phyloP scores from a whole-genome alignment of 768 basidiomycete species.

The Russula earlei region DNA sequence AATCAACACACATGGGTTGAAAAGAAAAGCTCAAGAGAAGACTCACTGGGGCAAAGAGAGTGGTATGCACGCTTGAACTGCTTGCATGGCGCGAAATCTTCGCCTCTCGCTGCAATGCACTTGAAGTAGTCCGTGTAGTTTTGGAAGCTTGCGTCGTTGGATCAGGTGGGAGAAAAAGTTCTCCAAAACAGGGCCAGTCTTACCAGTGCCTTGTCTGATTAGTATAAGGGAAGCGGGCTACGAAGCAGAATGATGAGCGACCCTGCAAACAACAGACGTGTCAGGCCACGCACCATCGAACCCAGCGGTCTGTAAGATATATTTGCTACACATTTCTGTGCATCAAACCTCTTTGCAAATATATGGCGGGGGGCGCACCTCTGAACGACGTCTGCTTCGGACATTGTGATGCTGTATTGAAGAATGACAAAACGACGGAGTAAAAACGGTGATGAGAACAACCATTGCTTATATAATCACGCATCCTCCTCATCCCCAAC shows the following conservation, averaged over 20 bases:
- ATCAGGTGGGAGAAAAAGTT: background rate
- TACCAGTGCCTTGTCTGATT: constrained; percentile 98
- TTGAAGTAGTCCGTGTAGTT: constrained; percentile 99
- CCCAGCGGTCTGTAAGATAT: constrained; percentile 85
- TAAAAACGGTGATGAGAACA: background rate
- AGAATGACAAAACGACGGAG: constrained; percentile 28
- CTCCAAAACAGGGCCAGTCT: constrained; percentile 19
- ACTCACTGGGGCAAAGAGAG: constrained; percentile 95
- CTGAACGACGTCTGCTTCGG: constrained; percentile 40
- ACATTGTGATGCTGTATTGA: constrained; percentile 41
- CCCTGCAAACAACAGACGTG: background rate
- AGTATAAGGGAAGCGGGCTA: constrained; percentile 82
- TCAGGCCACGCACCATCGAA: constrained; percentile 63
- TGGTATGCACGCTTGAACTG: constrained; percentile 95
- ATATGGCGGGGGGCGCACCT: constrained; percentile 34
- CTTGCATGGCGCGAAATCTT: constrained; percentile 97
- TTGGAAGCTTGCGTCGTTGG: constrained; percentile 54
- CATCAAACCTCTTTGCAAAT: constrained; percentile 7
- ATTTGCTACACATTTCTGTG: constrained; percentile 55
- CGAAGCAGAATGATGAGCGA: constrained; percentile 6
- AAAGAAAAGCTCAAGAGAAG: background rate
- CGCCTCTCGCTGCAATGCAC: constrained; percentile 93
- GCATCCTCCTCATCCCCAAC: background rate
- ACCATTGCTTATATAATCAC: constrained; percentile 10
- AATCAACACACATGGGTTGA: constrained; percentile 2